Percentiles rank a stretch among this genome's conserved stretches.
These are phyloP conservation scores for Nephelium lappaceum DNA, from an alignment of 345 rosid genomes.

Conservation along the genomic window DNA sequence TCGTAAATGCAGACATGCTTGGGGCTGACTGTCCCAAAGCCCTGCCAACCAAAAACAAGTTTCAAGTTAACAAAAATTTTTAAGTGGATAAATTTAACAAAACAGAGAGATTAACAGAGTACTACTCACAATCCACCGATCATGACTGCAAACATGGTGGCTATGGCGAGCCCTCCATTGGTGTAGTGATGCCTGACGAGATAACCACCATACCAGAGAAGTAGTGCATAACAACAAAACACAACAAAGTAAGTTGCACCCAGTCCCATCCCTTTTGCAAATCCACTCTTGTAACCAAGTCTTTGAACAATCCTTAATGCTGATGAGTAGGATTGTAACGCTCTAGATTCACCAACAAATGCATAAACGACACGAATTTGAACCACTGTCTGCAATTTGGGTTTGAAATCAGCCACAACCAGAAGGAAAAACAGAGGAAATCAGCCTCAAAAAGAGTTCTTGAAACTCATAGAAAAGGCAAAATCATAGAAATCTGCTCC, in stretches of 20 bases:
- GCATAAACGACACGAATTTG: slow-evolving; percentile 93
- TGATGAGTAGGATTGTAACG: slow-evolving; percentile 75
- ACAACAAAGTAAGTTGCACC: slow-evolving; percentile 98
- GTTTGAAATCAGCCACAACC: slow-evolving; percentile 32
- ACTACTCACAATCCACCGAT: slow-evolving; percentile 92
- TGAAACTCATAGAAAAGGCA: background rate
- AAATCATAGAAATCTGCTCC: background rate
- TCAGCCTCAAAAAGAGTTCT: background rate
- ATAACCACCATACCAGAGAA: slow-evolving; percentile 95
- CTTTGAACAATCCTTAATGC: slow-evolving; percentile 77
- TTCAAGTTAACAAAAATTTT: background rate
- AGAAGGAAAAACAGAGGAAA: slow-evolving; percentile 26
- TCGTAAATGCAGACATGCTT: slow-evolving; percentile 88
- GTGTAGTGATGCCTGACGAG: slow-evolving; percentile 91
- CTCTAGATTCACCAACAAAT: slow-evolving; percentile 90
- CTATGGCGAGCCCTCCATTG: slow-evolving; percentile 91
- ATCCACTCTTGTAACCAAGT: slow-evolving; percentile 81
- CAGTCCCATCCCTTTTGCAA: slow-evolving; percentile 90
- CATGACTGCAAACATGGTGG: slow-evolving; percentile 98
- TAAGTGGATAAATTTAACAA: background rate
- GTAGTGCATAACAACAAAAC: slow-evolving; percentile 89
- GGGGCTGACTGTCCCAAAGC: slow-evolving; percentile 93
- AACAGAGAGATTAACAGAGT: slow-evolving; percentile 12
- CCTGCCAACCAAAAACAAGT: slow-evolving; percentile 39
- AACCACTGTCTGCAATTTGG: slow-evolving; percentile 69